Evolutionary conservation across 257 asterid genomes (phyloP).

Genomic region (Plantago elongata): DNA sequence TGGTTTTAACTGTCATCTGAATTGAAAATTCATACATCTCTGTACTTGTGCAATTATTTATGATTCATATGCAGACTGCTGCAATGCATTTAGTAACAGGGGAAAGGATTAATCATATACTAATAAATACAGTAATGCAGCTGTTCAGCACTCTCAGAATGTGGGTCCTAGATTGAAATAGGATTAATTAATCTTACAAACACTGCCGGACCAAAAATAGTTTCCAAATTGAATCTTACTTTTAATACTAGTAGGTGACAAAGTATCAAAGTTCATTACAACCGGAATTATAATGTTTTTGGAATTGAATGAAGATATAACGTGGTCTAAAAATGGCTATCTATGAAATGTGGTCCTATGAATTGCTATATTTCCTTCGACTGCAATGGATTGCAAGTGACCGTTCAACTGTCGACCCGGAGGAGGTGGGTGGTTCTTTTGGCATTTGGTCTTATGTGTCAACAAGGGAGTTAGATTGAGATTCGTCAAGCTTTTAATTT

Average conservation of each 20-base stretch:
- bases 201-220: too few species aligned
- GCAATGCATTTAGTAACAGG: not conserved
- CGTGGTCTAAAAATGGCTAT: too few species aligned
- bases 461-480: too few species aligned
- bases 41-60: not conserved
- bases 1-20: not conserved
- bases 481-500: too few species aligned
- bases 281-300: too few species aligned
- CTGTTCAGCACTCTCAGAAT: constrained; percentile 10
- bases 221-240: not conserved
- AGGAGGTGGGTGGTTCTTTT: too few species aligned
- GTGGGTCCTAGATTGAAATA: constrained; percentile 6
- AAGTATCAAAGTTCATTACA: not conserved
- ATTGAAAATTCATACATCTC: not conserved
- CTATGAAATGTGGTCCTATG: constrained; percentile 2
- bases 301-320: too few species aligned
- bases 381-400: constrained; percentile 6
- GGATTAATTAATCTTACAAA: too few species aligned
- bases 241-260: not conserved
- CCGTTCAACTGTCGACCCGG: too few species aligned
- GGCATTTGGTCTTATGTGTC: too few species aligned
- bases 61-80: not conserved
- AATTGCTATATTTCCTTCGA: not conserved
- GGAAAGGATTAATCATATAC: not conserved
- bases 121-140: not conserved